Evolutionary conservation across 164 flowering plant species (phyloP).

Genomic region (Malania oleifera): DNA sequence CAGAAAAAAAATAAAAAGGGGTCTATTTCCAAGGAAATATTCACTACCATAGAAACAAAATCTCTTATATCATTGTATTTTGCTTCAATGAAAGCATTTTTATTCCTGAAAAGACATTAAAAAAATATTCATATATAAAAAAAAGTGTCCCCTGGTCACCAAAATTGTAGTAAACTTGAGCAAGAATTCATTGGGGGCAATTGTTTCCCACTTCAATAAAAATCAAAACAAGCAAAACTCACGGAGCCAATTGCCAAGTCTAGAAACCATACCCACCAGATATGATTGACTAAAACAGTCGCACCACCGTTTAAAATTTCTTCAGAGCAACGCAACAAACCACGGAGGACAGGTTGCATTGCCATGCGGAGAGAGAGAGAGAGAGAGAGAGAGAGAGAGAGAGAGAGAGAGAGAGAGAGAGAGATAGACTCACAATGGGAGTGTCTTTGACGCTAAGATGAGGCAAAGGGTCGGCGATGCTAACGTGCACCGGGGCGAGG

Average conservation of each 20-base stretch:
- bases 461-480: conserved; percentile 46
- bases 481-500: conserved; percentile 69
- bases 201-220: too few species aligned
- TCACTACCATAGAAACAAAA: too few species aligned
- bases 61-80: too few species aligned
- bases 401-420: background rate
- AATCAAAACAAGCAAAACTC: background rate
- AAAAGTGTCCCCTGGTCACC: background rate
- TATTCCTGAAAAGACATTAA: too few species aligned
- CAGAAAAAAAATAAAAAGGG: too few species aligned
- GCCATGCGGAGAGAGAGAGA: background rate
- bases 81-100: too few species aligned
- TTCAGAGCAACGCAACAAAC: too few species aligned
- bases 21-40: too few species aligned
- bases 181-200: background rate
- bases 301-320: too few species aligned
- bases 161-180: background rate
- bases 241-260: background rate
- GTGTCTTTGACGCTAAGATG: conserved; percentile 63
- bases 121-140: too few species aligned
- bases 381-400: background rate
- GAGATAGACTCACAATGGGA: conserved; percentile 50
- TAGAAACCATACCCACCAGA: too few species aligned
- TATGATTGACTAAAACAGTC: too few species aligned
- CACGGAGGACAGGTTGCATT: background rate